Conservation (phyloP, 2,329 filamentous ascomycete genomes). For the Ophiognomonia clavigignenti-juglandacearum region DNA sequence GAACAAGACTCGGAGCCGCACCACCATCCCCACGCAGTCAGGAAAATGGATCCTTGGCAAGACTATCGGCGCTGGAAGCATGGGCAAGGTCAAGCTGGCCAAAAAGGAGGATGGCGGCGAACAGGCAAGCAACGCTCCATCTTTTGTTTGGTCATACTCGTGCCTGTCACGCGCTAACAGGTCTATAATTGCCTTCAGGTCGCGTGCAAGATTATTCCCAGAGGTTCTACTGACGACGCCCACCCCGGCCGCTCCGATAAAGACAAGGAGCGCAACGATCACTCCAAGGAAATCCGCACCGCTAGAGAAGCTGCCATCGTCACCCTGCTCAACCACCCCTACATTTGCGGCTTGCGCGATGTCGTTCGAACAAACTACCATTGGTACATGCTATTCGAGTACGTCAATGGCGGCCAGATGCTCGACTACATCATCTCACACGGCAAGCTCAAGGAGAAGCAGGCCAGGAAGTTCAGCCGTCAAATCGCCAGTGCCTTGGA, state of each 20-base stretch:
- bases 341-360: slow-evolving; percentile 93
- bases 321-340: slow-evolving; percentile 87
- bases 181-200: slow-evolving; percentile 50
- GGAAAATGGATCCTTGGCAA: slow-evolving; percentile 95
- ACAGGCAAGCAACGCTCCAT: slow-evolving; percentile 57
- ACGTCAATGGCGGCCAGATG: slow-evolving; percentile 98
- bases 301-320: slow-evolving; percentile 95
- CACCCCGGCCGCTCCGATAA: slow-evolving; percentile 61
- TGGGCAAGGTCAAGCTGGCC: slow-evolving; percentile 98
- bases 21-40: slow-evolving; percentile 83
- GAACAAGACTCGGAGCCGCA: slow-evolving; percentile 53
- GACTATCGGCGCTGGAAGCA: slow-evolving; percentile 94
- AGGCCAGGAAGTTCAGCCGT: slow-evolving; percentile 93
- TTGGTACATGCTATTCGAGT: slow-evolving; percentile 99
- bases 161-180: slow-evolving; percentile 11
- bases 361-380: slow-evolving; percentile 95
- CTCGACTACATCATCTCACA: slow-evolving; percentile 99
- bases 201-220: slow-evolving; percentile 94
- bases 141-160: neutral
- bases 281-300: slow-evolving; percentile 93
- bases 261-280: slow-evolving; percentile 77
- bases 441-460: slow-evolving; percentile 95
- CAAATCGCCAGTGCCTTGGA: slow-evolving; percentile 96
- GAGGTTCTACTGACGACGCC: slow-evolving; percentile 83
- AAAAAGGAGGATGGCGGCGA: slow-evolving; percentile 86